Base-by-base conservation (phyloP, 192 early-diverging fungal genomes). In the Dissophora ornata region DNA sequence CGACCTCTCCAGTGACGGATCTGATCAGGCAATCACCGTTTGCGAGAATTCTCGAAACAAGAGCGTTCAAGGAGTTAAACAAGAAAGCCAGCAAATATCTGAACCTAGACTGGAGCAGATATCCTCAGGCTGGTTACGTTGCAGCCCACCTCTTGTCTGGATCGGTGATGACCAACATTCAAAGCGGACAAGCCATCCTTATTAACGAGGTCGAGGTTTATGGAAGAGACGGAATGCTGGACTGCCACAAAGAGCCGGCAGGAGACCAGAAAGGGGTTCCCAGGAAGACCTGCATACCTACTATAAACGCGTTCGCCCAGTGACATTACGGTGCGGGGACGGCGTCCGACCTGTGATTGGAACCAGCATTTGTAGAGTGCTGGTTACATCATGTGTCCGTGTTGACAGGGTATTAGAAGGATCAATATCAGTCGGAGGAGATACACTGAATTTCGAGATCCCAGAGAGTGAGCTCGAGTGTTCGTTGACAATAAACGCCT, bases 181-280 rank as follows among this genome's bases (percentile, higher is more conserved):
- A 19, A 32, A 34, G 30, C 19, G 52, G 28, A 2, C 25, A 54
- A 30, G 18, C 28, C 30, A 54, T 54, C 18, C 52, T 54, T 6
- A 15, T 54, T 3, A 54, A 54, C 30, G 52, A 54, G 33, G 52
- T 54, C n/a, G 52, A 54, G 24, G 9, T 54, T 32, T 54, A 54
- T 21, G 52, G 52, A n/a, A 54, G 52, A 34, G 52, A 54, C 18
- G 30, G 12, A 18, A 54, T 54, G 52, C 32, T 54, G 9, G 52
- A 54, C 29, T 54, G 52, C 30, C 52, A 34, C 30, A 26, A 34
- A 18, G 52, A 54, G 33, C 29, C 25, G 8, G 7, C 52, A 34
- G 30, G 30, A 30, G 30, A 54, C 4, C 28, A 54, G 33, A 54
- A 54, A 21, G 52, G 52, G 16, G 52, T 54, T 32, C 16, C 3